These are phyloP conservation scores for Citrus reticulata DNA, from an alignment of 345 rosid species.

Conservation along the genomic window DNA sequence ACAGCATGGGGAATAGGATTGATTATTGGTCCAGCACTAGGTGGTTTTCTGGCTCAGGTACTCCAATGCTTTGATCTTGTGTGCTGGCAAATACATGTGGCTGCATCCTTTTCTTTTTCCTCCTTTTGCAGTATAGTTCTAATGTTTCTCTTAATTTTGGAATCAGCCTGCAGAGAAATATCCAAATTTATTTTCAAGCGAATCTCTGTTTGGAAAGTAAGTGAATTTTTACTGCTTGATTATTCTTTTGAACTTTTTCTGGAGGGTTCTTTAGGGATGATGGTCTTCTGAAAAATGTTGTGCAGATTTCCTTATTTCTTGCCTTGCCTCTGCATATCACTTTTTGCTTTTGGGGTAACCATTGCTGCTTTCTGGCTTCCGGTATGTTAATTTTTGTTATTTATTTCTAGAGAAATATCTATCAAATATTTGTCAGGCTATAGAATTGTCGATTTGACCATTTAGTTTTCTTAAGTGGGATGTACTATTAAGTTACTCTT, in stretches of 20 bases:
- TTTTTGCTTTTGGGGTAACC: not conserved
- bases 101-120: not conserved
- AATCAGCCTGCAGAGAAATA: not conserved
- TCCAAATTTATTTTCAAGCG: not conserved
- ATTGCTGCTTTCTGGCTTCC: slow-evolving; percentile 64
- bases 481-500: too few species aligned
- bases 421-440: not conserved
- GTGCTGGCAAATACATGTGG: not conserved
- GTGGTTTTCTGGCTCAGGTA: slow-evolving; percentile 96
- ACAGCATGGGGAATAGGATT: slow-evolving; percentile 97
- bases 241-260: not conserved
- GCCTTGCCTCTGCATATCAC: not conserved
- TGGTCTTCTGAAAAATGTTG: not conserved
- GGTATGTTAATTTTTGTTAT: slow-evolving; percentile 32
- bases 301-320: not conserved
- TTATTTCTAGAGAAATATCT: not conserved
- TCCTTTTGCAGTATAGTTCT: not conserved
- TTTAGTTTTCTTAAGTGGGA: not conserved
- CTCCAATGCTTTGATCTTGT: slow-evolving; percentile 1
- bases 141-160: not conserved
- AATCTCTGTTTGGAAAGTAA: not conserved
- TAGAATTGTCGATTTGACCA: not conserved
- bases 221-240: not conserved
- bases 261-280: not conserved
- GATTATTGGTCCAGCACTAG: slow-evolving; percentile 93